These are phyloP conservation scores for Pugionium cornutum DNA, from an alignment of 345 rosid species.

Conservation along the genomic window DNA sequence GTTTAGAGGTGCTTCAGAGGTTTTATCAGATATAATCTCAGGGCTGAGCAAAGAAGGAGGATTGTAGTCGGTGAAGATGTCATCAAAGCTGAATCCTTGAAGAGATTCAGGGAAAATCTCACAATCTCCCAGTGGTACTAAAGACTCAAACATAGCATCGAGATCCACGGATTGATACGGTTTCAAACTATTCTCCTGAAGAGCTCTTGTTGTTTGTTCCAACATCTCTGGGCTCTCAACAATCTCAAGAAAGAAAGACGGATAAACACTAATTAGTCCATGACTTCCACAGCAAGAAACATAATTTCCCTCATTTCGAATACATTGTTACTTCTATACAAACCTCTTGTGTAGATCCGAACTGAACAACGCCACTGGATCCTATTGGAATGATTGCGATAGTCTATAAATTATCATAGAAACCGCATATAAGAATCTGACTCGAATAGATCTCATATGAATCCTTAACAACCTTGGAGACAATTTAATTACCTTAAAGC, in stretches of 20 bases:
- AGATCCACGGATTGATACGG: slow-evolving; percentile 46
- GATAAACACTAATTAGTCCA: slow-evolving; percentile 16
- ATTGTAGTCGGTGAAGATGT: slow-evolving; percentile 42
- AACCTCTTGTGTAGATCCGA: slow-evolving; percentile 86
- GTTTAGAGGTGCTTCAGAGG: slow-evolving; percentile 12
- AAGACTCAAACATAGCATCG: slow-evolving; percentile 59
- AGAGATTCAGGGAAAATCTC: slow-evolving; percentile 44
- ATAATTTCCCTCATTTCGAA: not conserved
- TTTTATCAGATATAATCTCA: slow-evolving; percentile 22
- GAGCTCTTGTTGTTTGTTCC: slow-evolving; percentile 52
- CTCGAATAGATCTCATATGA: slow-evolving; percentile 7
- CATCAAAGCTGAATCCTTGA: slow-evolving; percentile 45
- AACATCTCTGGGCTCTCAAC: slow-evolving; percentile 57
- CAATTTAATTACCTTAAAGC: slow-evolving; percentile 28
- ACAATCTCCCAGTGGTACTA: slow-evolving; percentile 37
- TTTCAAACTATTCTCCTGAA: slow-evolving; percentile 48
- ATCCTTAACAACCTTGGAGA: not conserved
- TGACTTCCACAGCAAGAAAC: slow-evolving; percentile 24
- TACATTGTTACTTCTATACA: slow-evolving; percentile 18
- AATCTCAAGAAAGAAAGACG: slow-evolving; percentile 48
- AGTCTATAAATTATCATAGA: slow-evolving; percentile 52
- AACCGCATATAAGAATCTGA: slow-evolving; percentile 21
- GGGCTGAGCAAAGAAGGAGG: slow-evolving; percentile 42
- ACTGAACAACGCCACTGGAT: slow-evolving; percentile 68
- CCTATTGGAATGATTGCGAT: slow-evolving; percentile 63